phyloP scores from a whole-genome alignment of 352 stramenopile species.

The Hyaloperonospora brassicae region DNA sequence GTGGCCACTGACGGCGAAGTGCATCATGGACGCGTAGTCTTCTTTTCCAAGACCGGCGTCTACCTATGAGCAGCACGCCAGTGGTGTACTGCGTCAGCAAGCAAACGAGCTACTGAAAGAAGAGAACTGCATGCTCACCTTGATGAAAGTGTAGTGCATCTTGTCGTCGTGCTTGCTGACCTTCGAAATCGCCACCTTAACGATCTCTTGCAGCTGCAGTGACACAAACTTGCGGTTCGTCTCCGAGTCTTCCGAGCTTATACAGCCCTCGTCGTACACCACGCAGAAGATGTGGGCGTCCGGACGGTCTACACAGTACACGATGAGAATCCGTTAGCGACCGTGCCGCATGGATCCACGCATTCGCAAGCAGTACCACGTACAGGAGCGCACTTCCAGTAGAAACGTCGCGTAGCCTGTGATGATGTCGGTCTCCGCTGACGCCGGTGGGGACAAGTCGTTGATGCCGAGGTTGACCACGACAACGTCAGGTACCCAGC shows the following conservation, averaged over 20 bases:
- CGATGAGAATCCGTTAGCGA: background rate
- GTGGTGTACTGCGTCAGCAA: background rate
- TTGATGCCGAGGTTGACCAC: constrained; percentile 82
- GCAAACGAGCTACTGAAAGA: background rate
- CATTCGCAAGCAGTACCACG: constrained; percentile 8
- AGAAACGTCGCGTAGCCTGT: constrained; percentile 63
- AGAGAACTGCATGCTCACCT: constrained; percentile 26
- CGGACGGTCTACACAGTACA: constrained; percentile 42
- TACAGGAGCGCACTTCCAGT: constrained; percentile 72
- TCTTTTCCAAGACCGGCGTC: constrained; percentile 49
- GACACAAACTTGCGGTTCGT: constrained; percentile 73
- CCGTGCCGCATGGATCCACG: background rate
- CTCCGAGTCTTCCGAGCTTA: constrained; percentile 68
- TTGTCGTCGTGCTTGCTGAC: constrained; percentile 69
- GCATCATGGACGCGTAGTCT: constrained; percentile 75
- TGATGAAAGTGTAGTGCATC: constrained; percentile 78
- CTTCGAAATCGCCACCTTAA: constrained; percentile 77
- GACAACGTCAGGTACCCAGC: constrained; percentile 73
- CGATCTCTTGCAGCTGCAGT: constrained; percentile 76
- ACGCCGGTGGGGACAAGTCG: constrained; percentile 76
- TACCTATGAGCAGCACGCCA: constrained; percentile 28
- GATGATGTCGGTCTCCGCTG: constrained; percentile 78
- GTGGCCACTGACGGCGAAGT: constrained; percentile 78
- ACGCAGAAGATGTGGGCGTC: constrained; percentile 81
- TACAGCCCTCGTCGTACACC: constrained; percentile 78